Evolutionary conservation across 768 basidiomycete genomes (phyloP).

Genomic region (Phallus indusiatus): DNA sequence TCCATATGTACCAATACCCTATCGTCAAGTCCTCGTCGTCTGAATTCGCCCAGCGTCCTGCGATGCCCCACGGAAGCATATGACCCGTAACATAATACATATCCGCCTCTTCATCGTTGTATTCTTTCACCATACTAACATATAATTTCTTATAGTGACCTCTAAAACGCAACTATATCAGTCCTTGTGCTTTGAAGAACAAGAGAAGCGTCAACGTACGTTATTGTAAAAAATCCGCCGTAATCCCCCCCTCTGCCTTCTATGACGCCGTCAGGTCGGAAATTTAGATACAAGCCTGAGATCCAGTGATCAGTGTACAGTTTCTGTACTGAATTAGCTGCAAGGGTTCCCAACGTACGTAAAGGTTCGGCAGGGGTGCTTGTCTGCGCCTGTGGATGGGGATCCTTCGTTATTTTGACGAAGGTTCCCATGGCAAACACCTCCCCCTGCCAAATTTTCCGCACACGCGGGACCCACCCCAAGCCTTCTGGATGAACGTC

Average conservation of each 20-base stretch:
- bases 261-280: background rate
- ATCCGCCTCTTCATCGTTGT: background rate
- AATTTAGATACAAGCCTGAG: conserved; percentile 3
- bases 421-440: conserved; percentile 3
- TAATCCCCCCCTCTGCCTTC: background rate
- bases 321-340: background rate
- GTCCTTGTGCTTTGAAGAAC: background rate
- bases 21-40: background rate
- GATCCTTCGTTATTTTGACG: background rate
- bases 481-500: background rate
- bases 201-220: background rate
- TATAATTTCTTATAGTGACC: background rate
- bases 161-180: background rate
- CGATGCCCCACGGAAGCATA: conserved; percentile 1
- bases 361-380: background rate
- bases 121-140: background rate
- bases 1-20: conserved; percentile 3
- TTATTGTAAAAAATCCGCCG: background rate
- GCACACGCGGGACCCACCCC: background rate
- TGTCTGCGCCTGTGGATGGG: background rate
- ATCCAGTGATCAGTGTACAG: background rate
- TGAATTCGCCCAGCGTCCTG: background rate
- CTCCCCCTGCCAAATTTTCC: background rate
- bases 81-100: background rate
- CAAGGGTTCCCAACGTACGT: background rate